Percentiles rank a stretch among this genome's conserved stretches.
Evolutionary conservation across 176 grass and related monocot species (phyloP).

Genomic region (Oryza australiensis): DNA sequence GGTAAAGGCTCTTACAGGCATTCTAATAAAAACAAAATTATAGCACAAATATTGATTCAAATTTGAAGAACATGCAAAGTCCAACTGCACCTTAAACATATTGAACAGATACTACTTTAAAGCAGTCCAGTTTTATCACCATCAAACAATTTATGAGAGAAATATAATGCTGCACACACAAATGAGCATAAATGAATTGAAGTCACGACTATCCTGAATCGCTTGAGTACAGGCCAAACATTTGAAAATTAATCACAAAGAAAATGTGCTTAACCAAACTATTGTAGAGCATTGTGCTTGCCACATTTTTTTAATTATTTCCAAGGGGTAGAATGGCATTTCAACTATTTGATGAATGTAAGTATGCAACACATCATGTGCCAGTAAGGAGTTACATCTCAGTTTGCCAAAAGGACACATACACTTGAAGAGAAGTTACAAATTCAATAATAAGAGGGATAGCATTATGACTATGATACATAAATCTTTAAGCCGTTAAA

Average conservation of each 20-base stretch:
- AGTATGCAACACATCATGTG: background rate
- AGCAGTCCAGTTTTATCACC: background rate
- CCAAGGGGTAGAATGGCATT: background rate
- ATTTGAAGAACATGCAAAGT: background rate
- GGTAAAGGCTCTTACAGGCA: background rate
- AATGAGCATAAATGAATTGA: background rate
- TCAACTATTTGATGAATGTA: background rate
- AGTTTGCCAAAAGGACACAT: background rate
- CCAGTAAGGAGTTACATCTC: background rate
- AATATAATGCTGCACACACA: background rate
- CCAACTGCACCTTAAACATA: background rate
- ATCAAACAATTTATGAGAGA: background rate
- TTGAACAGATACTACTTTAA: background rate
- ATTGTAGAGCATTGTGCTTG: background rate
- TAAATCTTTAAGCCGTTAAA: background rate
- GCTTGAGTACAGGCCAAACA: background rate
- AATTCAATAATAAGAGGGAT: background rate
- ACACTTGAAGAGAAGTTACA: background rate
- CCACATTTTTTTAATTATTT: background rate
- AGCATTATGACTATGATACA: background rate
- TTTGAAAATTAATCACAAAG: background rate
- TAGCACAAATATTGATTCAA: background rate
- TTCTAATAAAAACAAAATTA: background rate
- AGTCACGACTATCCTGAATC: background rate
- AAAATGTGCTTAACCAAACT: background rate